Evolutionary conservation across 2,329 filamentous ascomycete genomes (phyloP), one percentile per base, ranked within the genome.

Genomic region (Piedraia hortae): DNA sequence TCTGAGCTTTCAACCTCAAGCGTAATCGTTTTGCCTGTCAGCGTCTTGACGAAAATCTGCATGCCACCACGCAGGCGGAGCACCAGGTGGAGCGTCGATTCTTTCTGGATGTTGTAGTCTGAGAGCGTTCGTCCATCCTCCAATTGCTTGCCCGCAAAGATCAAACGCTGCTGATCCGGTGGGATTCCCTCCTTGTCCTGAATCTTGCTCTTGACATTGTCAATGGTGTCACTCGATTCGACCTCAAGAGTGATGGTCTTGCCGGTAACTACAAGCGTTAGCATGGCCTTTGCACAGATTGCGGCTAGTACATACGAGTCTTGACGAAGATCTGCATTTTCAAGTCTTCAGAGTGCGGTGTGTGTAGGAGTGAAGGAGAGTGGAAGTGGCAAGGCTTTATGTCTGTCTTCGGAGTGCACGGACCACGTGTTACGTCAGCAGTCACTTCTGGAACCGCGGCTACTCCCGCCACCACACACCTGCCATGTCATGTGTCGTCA

Each of bases 281-380:
- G 50, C 40, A 5, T 17, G 11, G 4, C 7, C 17, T 4, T 12
- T 14, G 15, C 16, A 20, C 10, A 13, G 21, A 24, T 21, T 23
- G 26, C 31, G 31, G 26, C 29, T 29, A 28, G 32, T n/a, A 69
- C 70, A 62, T 58, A 77, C 70, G 63, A 38, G 78, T 90, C 69
- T 90, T 90, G 42, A 90, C 80, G 53, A 90, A 91, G 61, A 91
- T 90, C 62, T 90, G 80, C 80, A 90, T 66, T n/a, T n/a, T n/a
- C n/a, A n/a, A n/a, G n/a, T n/a, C n/a, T n/a, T n/a, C n/a, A n/a
- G n/a, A n/a, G n/a, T n/a, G n/a, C n/a, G n/a, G n/a, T 34, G 21
- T 31, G 23, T 19, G 13, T 21, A 24, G 29, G 20, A 20, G 23
- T 26, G 24, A 12, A 14, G n/a, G n/a, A n/a, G n/a, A n/a, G n/a